Base-by-base conservation (phyloP, 257 asterid genomes). In the Rehmannia glutinosa region DNA sequence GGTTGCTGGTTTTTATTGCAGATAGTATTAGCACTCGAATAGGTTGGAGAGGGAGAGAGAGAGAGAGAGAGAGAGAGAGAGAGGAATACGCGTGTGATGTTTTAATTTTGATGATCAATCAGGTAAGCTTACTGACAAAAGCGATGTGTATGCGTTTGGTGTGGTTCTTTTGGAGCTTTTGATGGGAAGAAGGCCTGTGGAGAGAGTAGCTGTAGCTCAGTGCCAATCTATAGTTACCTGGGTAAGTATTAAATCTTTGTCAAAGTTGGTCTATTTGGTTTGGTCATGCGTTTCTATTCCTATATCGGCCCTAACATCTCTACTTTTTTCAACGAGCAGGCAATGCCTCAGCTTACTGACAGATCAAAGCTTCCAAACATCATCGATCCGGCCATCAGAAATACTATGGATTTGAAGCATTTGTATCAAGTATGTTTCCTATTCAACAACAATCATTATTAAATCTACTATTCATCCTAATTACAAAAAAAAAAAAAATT, bases 301-400 rank as follows among this genome's bases (percentile, higher is more conserved):
- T 15, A 13, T 24, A 55, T 46, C 30, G 3, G 53, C 64, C 45
- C 61, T 81, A 17, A 71, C 17, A 1, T 21, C 5, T 49, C 7
- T n/a, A 8, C 55, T 28, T 50, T 77, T 32, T 41, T 63, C 35
- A 25, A 70, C 42, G 38, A 72, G 68, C 95, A 95, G 99, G 99
- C 96, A 28, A 89, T 91, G 95, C 96, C 99, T 68, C 99, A 87
- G 77, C 96, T 95, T 53, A 91, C 88, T 0, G 96, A 95, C 80
- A 80, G 98, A 80, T 74, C 91, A 68, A 91, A 91, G 90, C 96
- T 95, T 66, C 96, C 98, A 2, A 85, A 71, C 53, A 87, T 88
- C n/a, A 91, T 95, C 0, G 98, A 95, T 76, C 89, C 89, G 21
- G 84, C 76, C 79, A 95, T 91, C 64, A 80, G 78, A 75, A 81